Conservation (phyloP, 1,284 basidiomycete species). For the Leccinum solheimii region DNA sequence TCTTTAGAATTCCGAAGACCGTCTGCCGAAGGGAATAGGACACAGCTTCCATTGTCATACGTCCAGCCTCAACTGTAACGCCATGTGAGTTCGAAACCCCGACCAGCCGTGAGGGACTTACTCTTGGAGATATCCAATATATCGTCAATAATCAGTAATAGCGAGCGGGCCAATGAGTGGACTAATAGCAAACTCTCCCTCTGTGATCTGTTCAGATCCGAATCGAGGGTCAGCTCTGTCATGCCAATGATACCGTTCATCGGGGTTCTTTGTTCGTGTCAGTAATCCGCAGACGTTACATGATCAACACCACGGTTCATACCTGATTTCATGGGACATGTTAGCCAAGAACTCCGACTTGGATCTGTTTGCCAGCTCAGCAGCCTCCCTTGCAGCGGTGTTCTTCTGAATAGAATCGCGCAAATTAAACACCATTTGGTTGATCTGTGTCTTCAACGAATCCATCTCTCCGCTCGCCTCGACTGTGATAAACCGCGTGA, state of each 20-base stretch:
- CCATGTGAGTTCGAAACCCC: conserved; percentile 9
- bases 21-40: conserved; percentile 97
- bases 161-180: conserved; percentile 89
- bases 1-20: conserved; percentile 97
- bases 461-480: conserved; percentile 99
- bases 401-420: conserved; percentile 99
- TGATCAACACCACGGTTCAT: conserved; percentile 26
- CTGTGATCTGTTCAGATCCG: conserved; percentile 85
- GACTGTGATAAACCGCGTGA: conserved; percentile 98
- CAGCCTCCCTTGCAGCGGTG: conserved; percentile 95
- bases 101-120: conserved; percentile 41
- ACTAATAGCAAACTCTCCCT: conserved; percentile 96
- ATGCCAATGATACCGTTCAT: conserved; percentile 99
- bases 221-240: conserved; percentile 97
- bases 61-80: conserved; percentile 88
- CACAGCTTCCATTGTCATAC: conserved; percentile 99
- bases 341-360: conserved; percentile 99
- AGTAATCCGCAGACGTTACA: conserved; percentile 9
- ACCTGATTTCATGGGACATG: conserved; percentile 90
- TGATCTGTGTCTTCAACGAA: conserved; percentile 98
- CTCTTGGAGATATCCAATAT: conserved; percentile 99
- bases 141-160: conserved; percentile 97
- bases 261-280: conserved; percentile 66
- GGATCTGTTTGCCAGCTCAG: conserved; percentile 92
- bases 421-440: conserved; percentile 98